A percentile compares a stretch with the other conserved stretches of the same genome.
Conservation (phyloP, 2,329 filamentous ascomycete genomes). For the Diaporthe sp. region DNA sequence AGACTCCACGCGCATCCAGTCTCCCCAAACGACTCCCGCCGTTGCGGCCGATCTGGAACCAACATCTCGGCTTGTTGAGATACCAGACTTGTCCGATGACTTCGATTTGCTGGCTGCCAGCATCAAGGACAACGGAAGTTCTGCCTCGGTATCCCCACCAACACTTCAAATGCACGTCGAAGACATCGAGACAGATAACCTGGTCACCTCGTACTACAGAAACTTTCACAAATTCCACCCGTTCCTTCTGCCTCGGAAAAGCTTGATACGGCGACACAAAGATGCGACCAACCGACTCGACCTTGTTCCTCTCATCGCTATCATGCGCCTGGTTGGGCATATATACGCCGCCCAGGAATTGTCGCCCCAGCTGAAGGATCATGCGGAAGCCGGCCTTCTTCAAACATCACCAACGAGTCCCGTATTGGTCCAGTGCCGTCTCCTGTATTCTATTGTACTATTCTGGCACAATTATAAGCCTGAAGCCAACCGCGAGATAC, state of each 20-base stretch:
- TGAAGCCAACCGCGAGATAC: conserved; percentile 11
- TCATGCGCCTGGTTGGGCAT: conserved; percentile 3
- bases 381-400: background rate
- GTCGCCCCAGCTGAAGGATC: background rate
- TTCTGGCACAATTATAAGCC: conserved; percentile 10
- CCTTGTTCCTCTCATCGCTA: background rate
- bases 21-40: background rate
- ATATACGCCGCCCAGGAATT: background rate
- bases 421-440: background rate
- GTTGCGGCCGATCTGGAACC: background rate
- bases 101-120: background rate
- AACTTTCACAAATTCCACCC: conserved; percentile 16
- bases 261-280: background rate
- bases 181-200: background rate
- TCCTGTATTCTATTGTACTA: background rate
- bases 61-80: background rate
- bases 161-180: background rate
- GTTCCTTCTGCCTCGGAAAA: background rate
- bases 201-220: conserved; percentile 9
- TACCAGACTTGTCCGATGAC: background rate
- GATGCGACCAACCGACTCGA: background rate
- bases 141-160: too few species aligned
- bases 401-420: background rate
- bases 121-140: background rate
- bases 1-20: background rate